Base-by-base conservation (phyloP, 106 monocot species). In the Agapanthus africanus region DNA sequence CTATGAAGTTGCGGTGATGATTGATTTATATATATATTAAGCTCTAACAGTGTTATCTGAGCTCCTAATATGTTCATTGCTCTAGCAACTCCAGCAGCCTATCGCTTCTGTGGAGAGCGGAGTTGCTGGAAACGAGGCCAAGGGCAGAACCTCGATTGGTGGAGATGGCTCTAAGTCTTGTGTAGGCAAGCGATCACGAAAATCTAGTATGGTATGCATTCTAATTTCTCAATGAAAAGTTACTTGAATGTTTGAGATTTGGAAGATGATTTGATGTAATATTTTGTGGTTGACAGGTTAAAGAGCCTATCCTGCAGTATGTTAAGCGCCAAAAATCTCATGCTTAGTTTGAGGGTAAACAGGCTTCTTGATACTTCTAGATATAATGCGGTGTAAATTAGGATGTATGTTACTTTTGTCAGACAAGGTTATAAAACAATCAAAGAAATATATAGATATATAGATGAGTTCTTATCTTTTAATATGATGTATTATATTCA, bases 21-120 rank as follows among this genome's bases (percentile, higher is more conserved):
- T 44, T 9, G 42, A n/a, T n/a, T n/a, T n/a, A n/a, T n/a, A n/a
- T n/a, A n/a, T 44, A 44, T 44, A 44, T 44, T 16, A 44, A 44
- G 42, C 42, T 44, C 9, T n/a, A 44, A 19, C 46, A 47, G 6
- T 47, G 46, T 47, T 47, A 15, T 15, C 13, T 47, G 3, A 19
- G 4, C 22, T 33, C 37, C 8, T 35, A 36, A 19, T 41, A 40
- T 3, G 22, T 65, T 26, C 22, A 38, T 65, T 65, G 32, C 22
- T 31, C 13, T 26, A 31, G 27, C 54, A 34, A 33, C 21, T 39
- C 33, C n/a, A n/a, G n/a, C 78, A 91, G 91, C 88, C 88, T 6
- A 78, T 88, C 47, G 73, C 88, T 65, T 92, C 97, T 37, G 34
- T 97, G n/a, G 91, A 97, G 88, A 97, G 97, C 69, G n/a, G n/a